Conservation (phyloP, 2,329 filamentous ascomycete species). For the Bipolaris oryzae region DNA sequence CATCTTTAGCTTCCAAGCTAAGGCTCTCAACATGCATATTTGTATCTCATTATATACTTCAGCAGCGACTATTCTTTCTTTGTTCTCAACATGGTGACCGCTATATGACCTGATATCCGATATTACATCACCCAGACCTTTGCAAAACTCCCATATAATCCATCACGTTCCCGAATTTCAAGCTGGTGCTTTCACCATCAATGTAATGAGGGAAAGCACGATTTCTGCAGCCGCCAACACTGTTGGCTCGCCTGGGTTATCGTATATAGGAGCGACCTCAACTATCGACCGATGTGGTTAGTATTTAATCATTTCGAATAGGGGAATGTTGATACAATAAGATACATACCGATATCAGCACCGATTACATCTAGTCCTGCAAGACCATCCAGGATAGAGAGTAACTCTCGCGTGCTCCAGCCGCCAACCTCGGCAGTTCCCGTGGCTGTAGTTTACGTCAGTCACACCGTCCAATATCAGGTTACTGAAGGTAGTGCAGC, state of each 20-base stretch:
- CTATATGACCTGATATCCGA: background rate
- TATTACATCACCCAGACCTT: background rate
- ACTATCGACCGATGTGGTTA: constrained; percentile 48
- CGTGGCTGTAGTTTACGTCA: constrained; percentile 49
- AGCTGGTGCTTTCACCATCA: constrained; percentile 55
- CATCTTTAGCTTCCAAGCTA: background rate
- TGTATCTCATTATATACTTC: background rate
- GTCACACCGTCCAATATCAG: background rate
- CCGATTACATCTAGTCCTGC: constrained; percentile 63
- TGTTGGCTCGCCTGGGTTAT: constrained; percentile 65
- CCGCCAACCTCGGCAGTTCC: constrained; percentile 67
- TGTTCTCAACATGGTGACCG: background rate
- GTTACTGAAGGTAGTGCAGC: no score
- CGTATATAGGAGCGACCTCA: constrained; percentile 67
- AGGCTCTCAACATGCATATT: background rate
- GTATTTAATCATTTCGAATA: background rate
- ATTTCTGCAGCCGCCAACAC: constrained; percentile 62
- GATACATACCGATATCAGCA: constrained; percentile 59
- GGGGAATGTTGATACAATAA: background rate
- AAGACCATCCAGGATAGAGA: constrained; percentile 65
- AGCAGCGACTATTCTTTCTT: no score
- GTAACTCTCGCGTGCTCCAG: constrained; percentile 65
- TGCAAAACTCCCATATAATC: background rate
- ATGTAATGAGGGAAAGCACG: constrained; percentile 55
- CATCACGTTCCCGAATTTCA: constrained; percentile 3